Base-by-base conservation (phyloP, 495 filamentous ascomycete species). In the Bryoglossum gracile region DNA sequence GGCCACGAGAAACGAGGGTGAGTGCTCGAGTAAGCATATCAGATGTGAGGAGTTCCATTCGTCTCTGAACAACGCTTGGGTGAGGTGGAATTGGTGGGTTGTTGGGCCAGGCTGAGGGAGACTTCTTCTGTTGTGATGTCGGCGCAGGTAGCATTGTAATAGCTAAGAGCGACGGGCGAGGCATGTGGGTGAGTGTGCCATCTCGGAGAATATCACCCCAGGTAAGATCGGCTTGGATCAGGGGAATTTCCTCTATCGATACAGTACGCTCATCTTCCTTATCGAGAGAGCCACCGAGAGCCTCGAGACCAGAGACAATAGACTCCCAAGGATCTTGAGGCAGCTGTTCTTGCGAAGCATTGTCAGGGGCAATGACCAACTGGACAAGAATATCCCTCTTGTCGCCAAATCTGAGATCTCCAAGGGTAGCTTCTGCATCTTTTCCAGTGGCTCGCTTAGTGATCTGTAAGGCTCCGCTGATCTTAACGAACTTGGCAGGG, bases 281-380 rank as follows among this genome's bases (percentile, higher is more conserved):
- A 51, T 99, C 92, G 10, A 86, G 68, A 1, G 87, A 82, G 5
- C 94, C 92, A n/a, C 92, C 89, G 23, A 99, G 76, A 8, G 94
- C 92, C 65, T 99, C 94, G 9, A 99, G 66, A 0, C 90, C 91
- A 22, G 94, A 97, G 5, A 97, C 88, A 47, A 99, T 86, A 25
- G 86, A 91, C 65, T 97, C 94, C 92, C 92, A 99, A 0, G 88
- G 82, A 59, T 97, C 92, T 56, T 95, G 88, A 10, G 92, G 91
- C 37, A 89, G 69, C 53, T 83, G 80, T 46, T 97, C 94, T 43
- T 90, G 85, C 0, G 87, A 85, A 0, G 86, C 72, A 54, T 78
- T 92, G 62, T 97, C 92, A 1, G 92, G 89, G 28, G 86, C 73
- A 57, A 99, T 95, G 25, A 90, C 89, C 2, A 99, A 77, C 64